Evolutionary conservation across 1,284 basidiomycete genomes (phyloP).

Genomic region (Albatrellus sp.): DNA sequence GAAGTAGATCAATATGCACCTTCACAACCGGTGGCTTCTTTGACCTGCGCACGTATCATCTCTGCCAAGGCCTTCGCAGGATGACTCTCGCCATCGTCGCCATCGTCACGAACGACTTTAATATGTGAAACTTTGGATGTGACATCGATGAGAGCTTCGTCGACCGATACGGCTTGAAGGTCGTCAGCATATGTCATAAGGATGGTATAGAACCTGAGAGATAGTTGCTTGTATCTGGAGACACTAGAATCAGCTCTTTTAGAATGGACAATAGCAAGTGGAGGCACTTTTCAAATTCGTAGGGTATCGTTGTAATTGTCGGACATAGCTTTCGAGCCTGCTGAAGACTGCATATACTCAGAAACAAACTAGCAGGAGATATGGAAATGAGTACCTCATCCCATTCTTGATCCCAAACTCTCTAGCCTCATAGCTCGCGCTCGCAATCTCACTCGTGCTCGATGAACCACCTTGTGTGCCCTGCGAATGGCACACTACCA

Average conservation of each 20-base stretch:
- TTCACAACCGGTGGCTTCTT: constrained; percentile 72
- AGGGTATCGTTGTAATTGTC: constrained; percentile 72
- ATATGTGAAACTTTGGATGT: constrained; percentile 50
- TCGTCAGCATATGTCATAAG: constrained; percentile 85
- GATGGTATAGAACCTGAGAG: constrained; percentile 84
- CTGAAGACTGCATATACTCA: constrained; percentile 43
- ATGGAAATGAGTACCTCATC: constrained; percentile 56
- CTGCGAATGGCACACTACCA: constrained; percentile 92
- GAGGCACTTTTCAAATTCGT: constrained; percentile 66
- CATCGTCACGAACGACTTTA: constrained; percentile 16
- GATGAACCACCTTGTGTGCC: constrained; percentile 50
- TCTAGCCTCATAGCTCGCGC: constrained; percentile 89
- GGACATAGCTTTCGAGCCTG: constrained; percentile 77
- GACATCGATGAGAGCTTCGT: constrained; percentile 91
- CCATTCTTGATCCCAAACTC: constrained; percentile 84
- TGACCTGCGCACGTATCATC: constrained; percentile 67
- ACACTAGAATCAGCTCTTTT: neutral
- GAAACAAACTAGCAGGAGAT: neutral
- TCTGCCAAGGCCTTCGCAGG: constrained; percentile 72
- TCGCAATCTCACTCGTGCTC: constrained; percentile 91
- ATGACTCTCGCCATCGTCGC: constrained; percentile 24
- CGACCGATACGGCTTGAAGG: constrained; percentile 90
- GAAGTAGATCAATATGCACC: constrained; percentile 28
- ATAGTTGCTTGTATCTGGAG: constrained; percentile 71
- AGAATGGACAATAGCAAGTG: neutral